Percentiles rank a stretch among this genome's conserved stretches.
These are phyloP conservation scores for Vinca major DNA, from an alignment of 305 asterid species.

Conservation along the genomic window DNA sequence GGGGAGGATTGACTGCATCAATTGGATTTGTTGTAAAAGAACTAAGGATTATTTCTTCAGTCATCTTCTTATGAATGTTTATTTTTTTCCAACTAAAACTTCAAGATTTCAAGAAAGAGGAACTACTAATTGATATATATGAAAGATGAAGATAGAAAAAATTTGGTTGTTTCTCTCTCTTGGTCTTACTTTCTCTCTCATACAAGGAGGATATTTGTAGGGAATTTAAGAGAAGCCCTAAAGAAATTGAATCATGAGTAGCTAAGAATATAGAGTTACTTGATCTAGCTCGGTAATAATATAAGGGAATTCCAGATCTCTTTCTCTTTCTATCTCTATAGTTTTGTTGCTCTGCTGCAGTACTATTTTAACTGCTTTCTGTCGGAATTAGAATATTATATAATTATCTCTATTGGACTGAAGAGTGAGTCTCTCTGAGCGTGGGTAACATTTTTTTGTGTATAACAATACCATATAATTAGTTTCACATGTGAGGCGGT, in stretches of 20 bases:
- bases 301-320: constrained; percentile 14
- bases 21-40: constrained; percentile 26
- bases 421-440: too few species aligned
- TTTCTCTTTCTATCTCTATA: constrained; percentile 20
- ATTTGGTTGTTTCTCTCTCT: constrained; percentile 8
- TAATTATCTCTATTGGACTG: too few species aligned
- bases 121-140: not conserved
- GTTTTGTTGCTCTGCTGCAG: constrained; percentile 16
- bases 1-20: constrained; percentile 41
- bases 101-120: constrained; percentile 5
- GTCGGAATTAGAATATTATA: constrained; percentile 42
- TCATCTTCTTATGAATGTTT: constrained; percentile 29
- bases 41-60: constrained; percentile 41
- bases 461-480: too few species aligned
- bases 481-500: constrained; percentile 29
- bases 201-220: constrained; percentile 10
- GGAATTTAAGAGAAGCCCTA: constrained; percentile 20
- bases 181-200: constrained; percentile 4
- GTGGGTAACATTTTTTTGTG: too few species aligned
- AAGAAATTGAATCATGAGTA: constrained; percentile 20
- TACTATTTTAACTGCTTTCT: constrained; percentile 37
- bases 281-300: constrained; percentile 20
- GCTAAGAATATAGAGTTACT: constrained; percentile 20
- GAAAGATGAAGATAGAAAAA: constrained; percentile 14
- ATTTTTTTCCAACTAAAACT: not conserved